Conservation (phyloP, 768 basidiomycete genomes). For the Lactifluus subvellereus region DNA sequence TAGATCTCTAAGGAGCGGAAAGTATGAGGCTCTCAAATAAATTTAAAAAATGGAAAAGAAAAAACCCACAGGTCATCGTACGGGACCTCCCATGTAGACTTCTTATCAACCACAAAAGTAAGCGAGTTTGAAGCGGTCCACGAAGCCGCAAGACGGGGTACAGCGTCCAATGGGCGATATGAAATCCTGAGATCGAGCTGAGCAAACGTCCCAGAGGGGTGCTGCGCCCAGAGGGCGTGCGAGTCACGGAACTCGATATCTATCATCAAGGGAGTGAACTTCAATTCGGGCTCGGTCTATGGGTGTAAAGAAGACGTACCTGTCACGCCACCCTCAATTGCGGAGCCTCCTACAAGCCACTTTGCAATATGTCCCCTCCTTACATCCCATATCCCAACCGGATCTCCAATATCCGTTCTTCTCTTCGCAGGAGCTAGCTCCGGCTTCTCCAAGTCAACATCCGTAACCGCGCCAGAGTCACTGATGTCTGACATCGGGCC, state of each 20-base stretch:
- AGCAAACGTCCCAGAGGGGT: slow-evolving; percentile 70
- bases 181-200: slow-evolving; percentile 69
- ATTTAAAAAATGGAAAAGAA: not conserved
- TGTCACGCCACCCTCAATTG: slow-evolving; percentile 65
- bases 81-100: slow-evolving; percentile 54
- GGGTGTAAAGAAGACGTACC: slow-evolving; percentile 40
- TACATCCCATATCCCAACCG: slow-evolving; percentile 84
- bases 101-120: slow-evolving; percentile 58
- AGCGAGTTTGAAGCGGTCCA: slow-evolving; percentile 65
- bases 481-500: slow-evolving; percentile 29
- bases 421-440: slow-evolving; percentile 10
- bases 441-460: slow-evolving; percentile 15
- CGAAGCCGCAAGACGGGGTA: slow-evolving; percentile 55
- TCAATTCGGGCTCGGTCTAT: not conserved
- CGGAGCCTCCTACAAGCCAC: slow-evolving; percentile 64
- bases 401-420: slow-evolving; percentile 40
- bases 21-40: not conserved
- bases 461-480: not conserved
- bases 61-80: slow-evolving; percentile 64
- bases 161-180: slow-evolving; percentile 57
- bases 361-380: slow-evolving; percentile 76
- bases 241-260: slow-evolving; percentile 67
- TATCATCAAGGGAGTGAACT: slow-evolving; percentile 27
- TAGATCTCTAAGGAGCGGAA: slow-evolving; percentile 34
- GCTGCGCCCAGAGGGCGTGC: slow-evolving; percentile 67